Evolutionary conservation across 164 flowering plant genomes (phyloP), one percentile per base, ranked within the genome.

Genomic region (Houttuynia cordata): DNA sequence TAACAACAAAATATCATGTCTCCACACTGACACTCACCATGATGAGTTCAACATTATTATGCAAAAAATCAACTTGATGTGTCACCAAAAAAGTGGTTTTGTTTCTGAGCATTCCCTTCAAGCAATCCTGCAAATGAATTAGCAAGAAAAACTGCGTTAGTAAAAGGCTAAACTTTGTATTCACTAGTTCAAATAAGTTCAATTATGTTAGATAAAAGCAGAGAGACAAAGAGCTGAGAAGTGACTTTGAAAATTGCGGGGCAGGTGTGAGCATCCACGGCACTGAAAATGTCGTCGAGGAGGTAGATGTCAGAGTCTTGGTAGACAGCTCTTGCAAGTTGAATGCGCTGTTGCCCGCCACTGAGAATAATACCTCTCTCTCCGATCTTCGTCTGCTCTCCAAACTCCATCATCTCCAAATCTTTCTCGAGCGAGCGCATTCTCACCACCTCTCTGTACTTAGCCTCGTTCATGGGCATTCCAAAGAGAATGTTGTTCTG

Each of bases 201-300:
- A 6, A 30, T 30, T n/a, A n/a, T n/a, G n/a, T n/a, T n/a, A n/a
- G 37, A 30, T 30, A 30, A 2, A 2, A 30, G 2, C 12, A 45
- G 17, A 14, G 3, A 14, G 14, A 3, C 3, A 12, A 2, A 45
- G 49, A 45, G 17, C 3, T 12, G 49, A 12, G 49, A 45, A 10
- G 14, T 12, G 49, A 90, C 99, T 96, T 87, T 94, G 73, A 91
- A 94, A 64, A 94, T 82, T 23, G 88, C 89, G 15, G 99, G 77
- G 0, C 99, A 97, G 52, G 99, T 94, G 62, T 94, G 99, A 57
- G 99, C 95, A 82, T 94, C 99, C 52, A 94, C 99, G 0, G 99
- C 99, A 56, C 97, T 90, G 57, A 94, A 94, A 42, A 94, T 75
- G 73, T 94, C 99, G 72, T 93, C 99, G 39, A 94, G 97, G 42